Evolutionary conservation across 2,329 filamentous ascomycete genomes (phyloP).

Genomic region (Verticillium isaacii): DNA sequence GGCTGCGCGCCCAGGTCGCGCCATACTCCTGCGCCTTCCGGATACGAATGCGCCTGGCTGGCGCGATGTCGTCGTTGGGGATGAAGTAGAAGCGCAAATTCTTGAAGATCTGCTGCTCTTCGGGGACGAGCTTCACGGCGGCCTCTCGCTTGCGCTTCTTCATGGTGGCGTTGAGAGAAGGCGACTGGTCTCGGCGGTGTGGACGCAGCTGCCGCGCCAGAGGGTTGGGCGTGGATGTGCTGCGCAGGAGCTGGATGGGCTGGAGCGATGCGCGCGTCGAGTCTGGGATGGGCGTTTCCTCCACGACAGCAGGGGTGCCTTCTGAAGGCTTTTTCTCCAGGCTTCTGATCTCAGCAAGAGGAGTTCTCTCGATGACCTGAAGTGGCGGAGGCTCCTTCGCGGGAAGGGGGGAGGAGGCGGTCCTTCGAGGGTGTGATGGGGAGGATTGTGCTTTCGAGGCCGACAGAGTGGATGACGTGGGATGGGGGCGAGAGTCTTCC

Average conservation of each 20-base stretch:
- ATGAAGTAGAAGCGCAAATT: slow-evolving; percentile 69
- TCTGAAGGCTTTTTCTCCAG: slow-evolving; percentile 2
- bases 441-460: background rate
- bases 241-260: slow-evolving; percentile 11
- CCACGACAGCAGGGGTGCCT: slow-evolving; percentile 13
- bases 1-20: slow-evolving; percentile 61
- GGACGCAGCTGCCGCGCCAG: slow-evolving; percentile 9
- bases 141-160: slow-evolving; percentile 42
- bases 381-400: too few species aligned
- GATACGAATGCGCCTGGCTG: slow-evolving; percentile 65
- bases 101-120: slow-evolving; percentile 53
- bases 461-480: background rate
- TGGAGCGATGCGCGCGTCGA: slow-evolving; percentile 11
- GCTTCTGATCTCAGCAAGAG: slow-evolving; percentile 15
- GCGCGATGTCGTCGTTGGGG: slow-evolving; percentile 71
- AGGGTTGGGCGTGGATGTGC: slow-evolving; percentile 25
- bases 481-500: background rate
- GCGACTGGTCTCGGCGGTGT: slow-evolving; percentile 5
- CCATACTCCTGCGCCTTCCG: slow-evolving; percentile 71
- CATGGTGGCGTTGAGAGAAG: slow-evolving; percentile 4
- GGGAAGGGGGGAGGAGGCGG: slow-evolving; percentile 2
- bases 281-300: slow-evolving; percentile 24
- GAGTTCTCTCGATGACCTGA: slow-evolving; percentile 18
- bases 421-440: slow-evolving; percentile 2
- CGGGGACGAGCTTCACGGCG: slow-evolving; percentile 39